phyloP scores from a whole-genome alignment of 805 yeast species.

The Wickerhamomyces tratensis region DNA sequence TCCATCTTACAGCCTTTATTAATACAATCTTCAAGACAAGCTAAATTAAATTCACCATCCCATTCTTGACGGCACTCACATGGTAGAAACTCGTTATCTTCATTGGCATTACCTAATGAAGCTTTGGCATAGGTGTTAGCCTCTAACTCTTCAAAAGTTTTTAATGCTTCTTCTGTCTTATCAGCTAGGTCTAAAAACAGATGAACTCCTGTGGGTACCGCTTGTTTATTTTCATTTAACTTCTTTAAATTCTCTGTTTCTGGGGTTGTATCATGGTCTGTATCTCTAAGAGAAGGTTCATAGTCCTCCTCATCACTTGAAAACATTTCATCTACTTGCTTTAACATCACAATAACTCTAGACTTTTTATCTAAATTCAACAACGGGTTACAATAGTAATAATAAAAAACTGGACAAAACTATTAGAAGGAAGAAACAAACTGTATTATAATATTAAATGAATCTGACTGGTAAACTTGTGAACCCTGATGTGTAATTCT shows the following conservation, averaged over 20 bases:
- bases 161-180: conserved; percentile 60
- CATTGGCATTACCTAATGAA: conserved; percentile 55
- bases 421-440: too few relatives aligned
- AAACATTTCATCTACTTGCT: background rate
- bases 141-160: conserved; percentile 43
- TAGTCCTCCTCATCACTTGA: conserved; percentile 11
- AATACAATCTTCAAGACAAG: conserved; percentile 90
- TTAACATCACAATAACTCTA: too few relatives aligned
- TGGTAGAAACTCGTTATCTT: conserved; percentile 74
- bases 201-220: conserved; percentile 11
- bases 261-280: background rate
- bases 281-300: conserved; percentile 3
- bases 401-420: too few relatives aligned
- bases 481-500: too few relatives aligned
- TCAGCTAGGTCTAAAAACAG: conserved; percentile 32
- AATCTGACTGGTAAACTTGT: too few relatives aligned
- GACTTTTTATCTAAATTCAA: too few relatives aligned
- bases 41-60: conserved; percentile 36
- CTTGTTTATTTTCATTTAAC: conserved; percentile 9
- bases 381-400: too few relatives aligned
- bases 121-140: conserved; percentile 57
- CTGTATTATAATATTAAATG: too few relatives aligned
- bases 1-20: conserved; percentile 89
- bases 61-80: conserved; percentile 72
- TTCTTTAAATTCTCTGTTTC: conserved; percentile 6